Evolutionary conservation across 805 yeast genomes (phyloP).

Genomic region (Candida krabiensis): DNA sequence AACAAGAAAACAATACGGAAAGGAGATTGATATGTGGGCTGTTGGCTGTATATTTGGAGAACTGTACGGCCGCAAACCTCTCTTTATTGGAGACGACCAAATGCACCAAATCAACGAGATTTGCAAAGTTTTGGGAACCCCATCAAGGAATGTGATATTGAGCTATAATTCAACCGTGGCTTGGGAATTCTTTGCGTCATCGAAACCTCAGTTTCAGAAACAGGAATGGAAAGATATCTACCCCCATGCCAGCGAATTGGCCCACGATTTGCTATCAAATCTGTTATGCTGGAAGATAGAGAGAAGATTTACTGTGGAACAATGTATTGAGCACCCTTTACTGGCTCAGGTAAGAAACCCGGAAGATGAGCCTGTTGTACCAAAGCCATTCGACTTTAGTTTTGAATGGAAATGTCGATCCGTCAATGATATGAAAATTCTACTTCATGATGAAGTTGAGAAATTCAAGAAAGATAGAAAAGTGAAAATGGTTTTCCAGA

Average conservation of each 20-base stretch:
- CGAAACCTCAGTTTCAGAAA: slow-evolving; percentile 42
- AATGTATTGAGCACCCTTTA: slow-evolving; percentile 59
- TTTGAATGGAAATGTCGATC: slow-evolving; percentile 51
- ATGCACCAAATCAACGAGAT: slow-evolving; percentile 71
- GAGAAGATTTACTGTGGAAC: slow-evolving; percentile 52
- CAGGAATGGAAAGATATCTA: slow-evolving; percentile 53
- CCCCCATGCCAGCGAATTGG: slow-evolving; percentile 58
- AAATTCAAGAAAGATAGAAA: slow-evolving; percentile 41
- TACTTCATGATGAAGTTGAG: slow-evolving; percentile 54
- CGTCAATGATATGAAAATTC: slow-evolving; percentile 46
- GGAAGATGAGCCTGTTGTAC: slow-evolving; percentile 56
- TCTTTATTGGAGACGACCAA: slow-evolving; percentile 75
- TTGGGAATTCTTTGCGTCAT: slow-evolving; percentile 45
- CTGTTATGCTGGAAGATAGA: slow-evolving; percentile 67
- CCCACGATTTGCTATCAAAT: slow-evolving; percentile 51
- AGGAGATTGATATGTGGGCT: slow-evolving; percentile 89
- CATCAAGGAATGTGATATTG: slow-evolving; percentile 46
- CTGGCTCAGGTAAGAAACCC: slow-evolving; percentile 52
- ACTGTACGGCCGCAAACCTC: slow-evolving; percentile 74
- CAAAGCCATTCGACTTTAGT: slow-evolving; percentile 58
- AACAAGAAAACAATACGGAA: slow-evolving; percentile 56
- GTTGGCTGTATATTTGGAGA: slow-evolving; percentile 90
- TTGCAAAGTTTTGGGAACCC: slow-evolving; percentile 68
- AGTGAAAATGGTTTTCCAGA: slow-evolving; percentile 10
- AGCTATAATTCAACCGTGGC: slow-evolving; percentile 47